Evolutionary conservation across 306 rosid species (phyloP).

Genomic region (Medicago truncatula): DNA sequence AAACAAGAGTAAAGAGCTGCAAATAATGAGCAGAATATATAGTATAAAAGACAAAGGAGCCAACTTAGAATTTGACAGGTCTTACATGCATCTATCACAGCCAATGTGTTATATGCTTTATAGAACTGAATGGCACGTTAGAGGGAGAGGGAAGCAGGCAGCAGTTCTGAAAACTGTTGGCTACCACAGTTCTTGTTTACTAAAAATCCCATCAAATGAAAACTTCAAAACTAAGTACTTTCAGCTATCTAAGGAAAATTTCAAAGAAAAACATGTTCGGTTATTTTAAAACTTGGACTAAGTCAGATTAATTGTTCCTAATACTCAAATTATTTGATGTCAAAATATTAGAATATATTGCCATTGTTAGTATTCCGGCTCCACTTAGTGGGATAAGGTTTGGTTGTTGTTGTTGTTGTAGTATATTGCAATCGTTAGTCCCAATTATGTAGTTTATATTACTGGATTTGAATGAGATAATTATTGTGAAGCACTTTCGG

Average conservation of each 20-base stretch:
- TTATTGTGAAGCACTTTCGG: too few species aligned
- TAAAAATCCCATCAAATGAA: neutral
- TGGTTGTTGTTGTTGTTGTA: too few species aligned
- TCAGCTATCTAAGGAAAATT: neutral
- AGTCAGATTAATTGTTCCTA: too few species aligned
- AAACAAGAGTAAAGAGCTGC: neutral
- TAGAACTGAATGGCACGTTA: neutral
- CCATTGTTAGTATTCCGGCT: too few species aligned
- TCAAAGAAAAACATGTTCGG: neutral
- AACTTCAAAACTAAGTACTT: neutral
- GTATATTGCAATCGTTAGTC: too few species aligned
- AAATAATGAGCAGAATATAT: conserved; percentile 16
- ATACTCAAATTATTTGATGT: too few species aligned
- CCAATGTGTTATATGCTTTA: conserved; percentile 14
- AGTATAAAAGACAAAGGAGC: neutral
- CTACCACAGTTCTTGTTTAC: conserved; percentile 13
- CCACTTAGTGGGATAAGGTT: too few species aligned
- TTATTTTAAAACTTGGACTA: too few species aligned
- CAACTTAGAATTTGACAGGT: conserved; percentile 4
- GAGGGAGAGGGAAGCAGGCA: neutral
- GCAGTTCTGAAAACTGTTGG: neutral
- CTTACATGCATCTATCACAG: conserved; percentile 17
- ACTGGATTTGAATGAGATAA: too few species aligned
- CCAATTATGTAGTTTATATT: too few species aligned
- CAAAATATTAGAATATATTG: too few species aligned